A percentile compares a stretch with the other conserved stretches of the same genome.
These are phyloP conservation scores for Evansstolkia leycettana DNA, from an alignment of 495 filamentous ascomycete genomes.

Conservation along the genomic window DNA sequence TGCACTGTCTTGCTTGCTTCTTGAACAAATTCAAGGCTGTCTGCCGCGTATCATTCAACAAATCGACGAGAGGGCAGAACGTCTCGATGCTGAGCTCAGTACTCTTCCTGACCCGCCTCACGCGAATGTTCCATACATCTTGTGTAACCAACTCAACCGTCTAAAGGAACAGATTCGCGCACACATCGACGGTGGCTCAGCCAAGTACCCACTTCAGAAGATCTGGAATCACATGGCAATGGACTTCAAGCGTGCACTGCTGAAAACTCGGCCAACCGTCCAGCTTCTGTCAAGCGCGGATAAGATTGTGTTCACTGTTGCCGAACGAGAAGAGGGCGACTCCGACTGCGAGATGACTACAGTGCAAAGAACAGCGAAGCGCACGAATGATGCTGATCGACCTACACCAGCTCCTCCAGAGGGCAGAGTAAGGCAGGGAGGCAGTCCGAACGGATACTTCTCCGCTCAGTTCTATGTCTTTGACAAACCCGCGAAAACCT, in stretches of 20 bases:
- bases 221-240: conserved; percentile 21
- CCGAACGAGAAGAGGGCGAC: conserved; percentile 8
- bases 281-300: conserved; percentile 8
- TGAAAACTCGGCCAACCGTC: conserved; percentile 22
- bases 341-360: conserved; percentile 19
- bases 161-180: conserved; percentile 18
- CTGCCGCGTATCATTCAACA: conserved; percentile 47
- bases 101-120: conserved; percentile 43
- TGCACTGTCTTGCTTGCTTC: conserved; percentile 40
- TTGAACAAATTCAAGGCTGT: conserved; percentile 43
- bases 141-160: conserved; percentile 22
- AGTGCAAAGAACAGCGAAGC: conserved; percentile 6
- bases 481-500: conserved; percentile 7
- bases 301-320: background rate
- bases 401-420: background rate
- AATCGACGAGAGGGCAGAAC: conserved; percentile 35
- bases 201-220: conserved; percentile 22
- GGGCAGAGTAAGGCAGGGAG: background rate
- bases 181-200: conserved; percentile 23
- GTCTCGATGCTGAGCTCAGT: conserved; percentile 34
- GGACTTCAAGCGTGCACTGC: conserved; percentile 24
- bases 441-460: conserved; percentile 3
- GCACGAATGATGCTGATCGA: conserved; percentile 5
- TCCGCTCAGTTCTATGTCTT: conserved; percentile 9
- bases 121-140: conserved; percentile 20